Evolutionary conservation across 2,329 filamentous ascomycete species (phyloP), one percentile per base, ranked within the genome.

Genomic region (Xylariales sp.): DNA sequence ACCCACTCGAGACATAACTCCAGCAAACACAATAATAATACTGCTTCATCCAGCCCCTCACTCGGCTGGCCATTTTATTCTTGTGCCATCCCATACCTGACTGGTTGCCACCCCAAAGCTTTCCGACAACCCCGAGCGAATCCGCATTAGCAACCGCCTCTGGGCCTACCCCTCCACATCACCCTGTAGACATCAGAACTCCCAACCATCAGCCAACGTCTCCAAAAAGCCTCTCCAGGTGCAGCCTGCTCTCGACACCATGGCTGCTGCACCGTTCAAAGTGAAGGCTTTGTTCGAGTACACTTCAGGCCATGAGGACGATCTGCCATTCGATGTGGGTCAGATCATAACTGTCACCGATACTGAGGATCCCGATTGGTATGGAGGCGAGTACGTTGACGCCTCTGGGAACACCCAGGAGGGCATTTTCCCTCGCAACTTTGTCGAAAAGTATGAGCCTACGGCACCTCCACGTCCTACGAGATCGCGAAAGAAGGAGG

Each of bases 251-350:
- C 38, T 38, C 51, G 40, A 44, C 40, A 75, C 63, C 60, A 90
- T 90, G 85, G 71, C 83, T 62, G 63, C 61, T 44, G 72, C 73
- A 53, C 81, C 82, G 44, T 96, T 95, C 74, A 94, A 88, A 68
- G 93, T 98, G 71, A 95, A 90, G 75, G 88, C 93, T 52, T 68
- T 97, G 58, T 98, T 85, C 71, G 91, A 97, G 62, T 98, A 98
- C 70, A 72, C 76, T 59, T 97, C 93, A 50, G 78, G 79, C 45
- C 91, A 98, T 63, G 89, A 95, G 52, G 93, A 98, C 65, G 93
- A 98, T 66, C 82, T 98, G 51, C 85, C 79, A 59, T 98, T 98
- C 61, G 63, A 75, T 42, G 69, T 78, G 54, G 89, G 88, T 49
- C 90, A 96, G 67, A 77, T 97, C 63, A 94, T 98, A 59, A 93